Percentiles rank a stretch among this genome's conserved stretches.
phyloP scores from a whole-genome alignment of 1,284 basidiomycete genomes.

The Lignosus rhinocerotis region DNA sequence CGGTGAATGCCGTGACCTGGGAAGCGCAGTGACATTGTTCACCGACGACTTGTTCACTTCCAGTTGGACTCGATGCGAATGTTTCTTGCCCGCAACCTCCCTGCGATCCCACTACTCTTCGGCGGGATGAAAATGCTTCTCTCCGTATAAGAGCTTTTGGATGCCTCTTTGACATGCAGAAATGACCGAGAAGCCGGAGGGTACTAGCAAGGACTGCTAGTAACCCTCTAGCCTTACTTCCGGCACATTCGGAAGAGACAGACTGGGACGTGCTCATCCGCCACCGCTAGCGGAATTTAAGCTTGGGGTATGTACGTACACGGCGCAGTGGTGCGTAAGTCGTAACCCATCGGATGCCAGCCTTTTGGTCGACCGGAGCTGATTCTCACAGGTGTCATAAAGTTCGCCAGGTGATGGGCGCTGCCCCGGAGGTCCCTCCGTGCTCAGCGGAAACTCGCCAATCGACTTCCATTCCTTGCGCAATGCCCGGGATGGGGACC shows the following conservation, averaged over 20 bases:
- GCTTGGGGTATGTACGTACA: neutral
- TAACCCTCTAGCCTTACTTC: neutral
- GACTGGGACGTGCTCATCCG: neutral
- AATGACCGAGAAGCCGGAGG: neutral
- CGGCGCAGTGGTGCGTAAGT: neutral
- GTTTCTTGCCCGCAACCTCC: no score
- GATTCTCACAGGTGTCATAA: constrained; percentile 6
- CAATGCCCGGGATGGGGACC: neutral
- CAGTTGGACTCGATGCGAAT: no score
- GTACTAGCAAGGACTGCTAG: no score
- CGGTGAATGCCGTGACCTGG: no score
- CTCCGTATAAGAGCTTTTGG: no score
- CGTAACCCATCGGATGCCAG: neutral
- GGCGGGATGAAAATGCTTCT: no score
- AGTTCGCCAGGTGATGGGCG: neutral
- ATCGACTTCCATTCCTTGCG: constrained; percentile 3
- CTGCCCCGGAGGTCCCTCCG: constrained; percentile 2
- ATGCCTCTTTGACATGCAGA: neutral
- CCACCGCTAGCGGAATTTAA: neutral
- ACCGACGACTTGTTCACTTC: no score
- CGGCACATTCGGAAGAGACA: neutral
- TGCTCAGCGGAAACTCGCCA: constrained; percentile 4
- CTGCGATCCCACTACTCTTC: no score
- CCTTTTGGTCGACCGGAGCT: neutral
- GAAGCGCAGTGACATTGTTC: no score